A percentile compares a stretch with the other conserved stretches of the same genome.
These are phyloP conservation scores for Tetraselmis striata DNA, from an alignment of 139 green algal genomes.

Conservation along the genomic window DNA sequence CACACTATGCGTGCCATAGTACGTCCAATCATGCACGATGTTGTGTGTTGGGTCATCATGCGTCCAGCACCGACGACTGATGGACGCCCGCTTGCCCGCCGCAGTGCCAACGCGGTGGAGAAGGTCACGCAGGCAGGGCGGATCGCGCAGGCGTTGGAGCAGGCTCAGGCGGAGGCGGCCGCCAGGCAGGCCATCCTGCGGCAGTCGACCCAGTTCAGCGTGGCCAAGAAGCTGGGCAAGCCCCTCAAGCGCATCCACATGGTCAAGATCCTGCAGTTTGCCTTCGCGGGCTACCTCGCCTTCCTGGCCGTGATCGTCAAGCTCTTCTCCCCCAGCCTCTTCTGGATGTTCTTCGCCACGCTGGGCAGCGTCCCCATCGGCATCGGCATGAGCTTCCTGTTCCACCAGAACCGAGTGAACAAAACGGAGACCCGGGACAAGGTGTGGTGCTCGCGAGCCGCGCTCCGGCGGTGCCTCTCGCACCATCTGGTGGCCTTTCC, in stretches of 20 bases:
- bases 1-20: too few species aligned
- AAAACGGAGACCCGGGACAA: background rate
- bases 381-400: background rate
- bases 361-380: background rate
- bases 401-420: background rate
- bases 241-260: background rate
- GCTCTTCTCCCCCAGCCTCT: background rate
- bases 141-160: too few species aligned
- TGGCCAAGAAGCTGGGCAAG: background rate
- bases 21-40: too few species aligned
- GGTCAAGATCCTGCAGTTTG: background rate
- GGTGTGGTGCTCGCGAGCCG: too few species aligned
- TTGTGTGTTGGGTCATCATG: too few species aligned
- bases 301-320: background rate
- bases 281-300: background rate
- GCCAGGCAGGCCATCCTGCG: background rate
- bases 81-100: too few species aligned
- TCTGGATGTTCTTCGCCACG: background rate
- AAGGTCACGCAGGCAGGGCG: too few species aligned
- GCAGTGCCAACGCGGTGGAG: too few species aligned
- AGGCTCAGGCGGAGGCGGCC: too few species aligned
- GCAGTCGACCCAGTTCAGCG: background rate
- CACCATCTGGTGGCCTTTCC: too few species aligned
- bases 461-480: too few species aligned
- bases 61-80: too few species aligned